A percentile compares a stretch with the other conserved stretches of the same genome.
Conservation (phyloP, 768 basidiomycete genomes). For the Neoboletus subvelutipes region DNA sequence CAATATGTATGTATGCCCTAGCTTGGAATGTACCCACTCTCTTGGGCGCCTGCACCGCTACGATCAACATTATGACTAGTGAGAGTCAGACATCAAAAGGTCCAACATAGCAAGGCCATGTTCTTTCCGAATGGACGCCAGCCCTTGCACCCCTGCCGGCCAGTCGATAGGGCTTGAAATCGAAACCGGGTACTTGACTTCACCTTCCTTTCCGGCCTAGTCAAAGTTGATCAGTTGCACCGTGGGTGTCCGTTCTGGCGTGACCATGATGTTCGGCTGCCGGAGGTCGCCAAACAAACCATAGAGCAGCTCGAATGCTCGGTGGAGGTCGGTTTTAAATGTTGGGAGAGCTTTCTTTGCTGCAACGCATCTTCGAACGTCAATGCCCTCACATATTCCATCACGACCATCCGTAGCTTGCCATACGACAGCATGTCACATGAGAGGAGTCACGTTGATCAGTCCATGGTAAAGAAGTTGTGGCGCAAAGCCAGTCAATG, state of each 20-base stretch:
- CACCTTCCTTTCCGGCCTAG: constrained; percentile 1
- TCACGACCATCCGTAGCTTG: constrained; percentile 35
- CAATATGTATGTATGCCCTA: neutral
- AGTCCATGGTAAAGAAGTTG: constrained; percentile 32
- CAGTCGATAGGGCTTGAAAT: neutral
- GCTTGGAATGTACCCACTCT: constrained; percentile 3
- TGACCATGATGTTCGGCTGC: constrained; percentile 33
- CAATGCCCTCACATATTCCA: constrained; percentile 35
- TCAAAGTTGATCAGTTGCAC: neutral
- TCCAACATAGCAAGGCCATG: constrained; percentile 21
- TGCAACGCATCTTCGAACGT: neutral
- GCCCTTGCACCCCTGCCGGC: neutral
- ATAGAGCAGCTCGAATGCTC: constrained; percentile 27
- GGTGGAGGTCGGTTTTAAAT: constrained; percentile 20
- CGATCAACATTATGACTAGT: too few relatives aligned
- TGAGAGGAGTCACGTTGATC: constrained; percentile 5
- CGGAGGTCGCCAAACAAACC: constrained; percentile 41
- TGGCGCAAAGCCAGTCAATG: constrained; percentile 25
- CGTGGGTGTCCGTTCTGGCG: neutral
- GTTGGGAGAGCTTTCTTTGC: constrained; percentile 4
- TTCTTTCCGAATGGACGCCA: neutral
- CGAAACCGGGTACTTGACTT: neutral
- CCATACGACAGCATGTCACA: constrained; percentile 15
- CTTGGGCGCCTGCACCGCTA: too few relatives aligned
- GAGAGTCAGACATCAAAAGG: neutral